phyloP scores from a whole-genome alignment of 2,329 filamentous ascomycete genomes.

The Sporothrix dimorphospora region DNA sequence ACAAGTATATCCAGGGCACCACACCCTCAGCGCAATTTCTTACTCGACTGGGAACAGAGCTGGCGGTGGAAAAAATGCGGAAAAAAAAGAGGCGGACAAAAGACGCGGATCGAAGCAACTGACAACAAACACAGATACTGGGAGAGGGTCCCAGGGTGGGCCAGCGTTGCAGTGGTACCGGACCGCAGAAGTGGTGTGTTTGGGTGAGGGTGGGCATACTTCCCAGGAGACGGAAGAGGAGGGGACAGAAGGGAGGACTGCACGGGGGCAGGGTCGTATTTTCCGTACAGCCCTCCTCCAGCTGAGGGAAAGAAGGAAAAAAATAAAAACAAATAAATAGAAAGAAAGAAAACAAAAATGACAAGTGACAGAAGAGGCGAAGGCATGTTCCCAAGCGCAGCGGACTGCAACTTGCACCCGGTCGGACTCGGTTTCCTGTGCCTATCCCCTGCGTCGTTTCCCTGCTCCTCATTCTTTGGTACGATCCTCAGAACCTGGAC shows the following conservation, averaged over 20 bases:
- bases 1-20: not conserved
- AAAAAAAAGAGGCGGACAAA: not conserved
- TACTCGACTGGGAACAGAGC: not conserved
- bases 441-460: not conserved
- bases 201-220: not conserved
- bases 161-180: slow-evolving; percentile 10
- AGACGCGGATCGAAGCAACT: not conserved
- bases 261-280: slow-evolving; percentile 18
- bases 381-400: not conserved
- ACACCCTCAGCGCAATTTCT: slow-evolving; percentile 16
- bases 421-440: not conserved
- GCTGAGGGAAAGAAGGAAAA: not conserved
- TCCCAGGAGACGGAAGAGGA: slow-evolving; percentile 4
- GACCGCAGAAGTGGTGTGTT: not conserved
- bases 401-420: not conserved
- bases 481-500: slow-evolving; percentile 4
- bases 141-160: not conserved
- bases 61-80: not conserved
- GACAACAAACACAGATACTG: not conserved
- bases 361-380: slow-evolving; percentile 12
- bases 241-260: too few species aligned
- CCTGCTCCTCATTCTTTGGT: not conserved
- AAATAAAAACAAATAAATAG: not conserved
- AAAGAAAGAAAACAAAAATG: not conserved
- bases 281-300: not conserved